Evolutionary conservation across 495 filamentous ascomycete species (phyloP).

Genomic region (Talaromyces stipitatus): DNA sequence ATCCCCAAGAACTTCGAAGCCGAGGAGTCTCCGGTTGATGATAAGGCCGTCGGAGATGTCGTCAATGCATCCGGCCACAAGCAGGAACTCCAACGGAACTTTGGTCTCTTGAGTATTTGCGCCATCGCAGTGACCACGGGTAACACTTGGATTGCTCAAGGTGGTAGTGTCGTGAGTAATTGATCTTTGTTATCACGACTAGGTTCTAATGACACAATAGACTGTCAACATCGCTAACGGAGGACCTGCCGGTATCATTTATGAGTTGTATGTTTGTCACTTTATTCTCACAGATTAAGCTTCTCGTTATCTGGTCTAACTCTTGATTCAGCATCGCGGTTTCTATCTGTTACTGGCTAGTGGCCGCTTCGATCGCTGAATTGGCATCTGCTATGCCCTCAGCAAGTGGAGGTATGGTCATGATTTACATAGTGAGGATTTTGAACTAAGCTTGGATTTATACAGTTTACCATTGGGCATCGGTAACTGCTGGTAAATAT

Average conservation of each 20-base stretch:
- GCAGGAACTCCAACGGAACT: conserved; percentile 55
- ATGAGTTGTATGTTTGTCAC: conserved; percentile 35
- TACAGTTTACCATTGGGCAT: conserved; percentile 73
- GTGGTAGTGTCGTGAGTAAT: conserved; percentile 40
- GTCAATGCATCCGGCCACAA: conserved; percentile 51
- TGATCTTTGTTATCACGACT: background rate
- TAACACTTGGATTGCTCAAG: conserved; percentile 54
- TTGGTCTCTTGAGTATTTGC: conserved; percentile 50
- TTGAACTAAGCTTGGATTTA: background rate
- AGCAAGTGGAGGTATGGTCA: conserved; percentile 49
- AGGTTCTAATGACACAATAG: background rate
- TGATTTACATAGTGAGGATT: background rate
- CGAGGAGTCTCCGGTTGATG: background rate
- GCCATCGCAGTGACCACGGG: conserved; percentile 47
- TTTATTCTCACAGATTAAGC: background rate
- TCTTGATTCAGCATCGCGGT: conserved; percentile 29
- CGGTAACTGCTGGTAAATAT: conserved; percentile 62
- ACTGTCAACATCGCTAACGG: conserved; percentile 30
- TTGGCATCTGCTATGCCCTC: conserved; percentile 76
- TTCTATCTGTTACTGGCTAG: conserved; percentile 43
- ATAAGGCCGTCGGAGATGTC: background rate
- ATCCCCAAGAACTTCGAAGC: background rate
- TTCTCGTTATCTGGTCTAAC: background rate
- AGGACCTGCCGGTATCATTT: conserved; percentile 42
- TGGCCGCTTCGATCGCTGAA: conserved; percentile 57